phyloP scores from a whole-genome alignment of 2,329 filamentous ascomycete species.

The Orbilia quercus region DNA sequence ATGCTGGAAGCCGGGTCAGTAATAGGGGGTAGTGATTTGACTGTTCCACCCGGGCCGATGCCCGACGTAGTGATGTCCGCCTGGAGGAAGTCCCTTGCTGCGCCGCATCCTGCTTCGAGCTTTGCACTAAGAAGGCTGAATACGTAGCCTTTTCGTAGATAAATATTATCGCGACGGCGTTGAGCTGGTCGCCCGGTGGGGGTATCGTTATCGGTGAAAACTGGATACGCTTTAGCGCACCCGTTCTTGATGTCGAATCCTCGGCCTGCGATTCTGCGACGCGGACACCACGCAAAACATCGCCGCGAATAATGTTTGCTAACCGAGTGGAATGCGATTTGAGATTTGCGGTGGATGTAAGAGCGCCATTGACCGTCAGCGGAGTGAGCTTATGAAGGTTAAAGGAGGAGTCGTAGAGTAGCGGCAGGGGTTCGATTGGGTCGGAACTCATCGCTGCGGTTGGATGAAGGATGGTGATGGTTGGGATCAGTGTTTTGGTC shows the following conservation, averaged over 20 bases:
- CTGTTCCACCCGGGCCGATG: slow-evolving; percentile 8
- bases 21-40: slow-evolving; percentile 44
- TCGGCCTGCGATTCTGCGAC: slow-evolving; percentile 34
- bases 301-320: slow-evolving; percentile 41
- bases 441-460: slow-evolving; percentile 39
- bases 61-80: slow-evolving; percentile 22
- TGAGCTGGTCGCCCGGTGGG: not conserved
- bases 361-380: slow-evolving; percentile 24
- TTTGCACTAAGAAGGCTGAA: slow-evolving; percentile 40
- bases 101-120: slow-evolving; percentile 2
- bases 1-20: slow-evolving; percentile 41
- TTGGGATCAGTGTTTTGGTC: not conserved
- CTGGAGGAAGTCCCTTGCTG: slow-evolving; percentile 7
- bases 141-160: slow-evolving; percentile 48
- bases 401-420: slow-evolving; percentile 43
- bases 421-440: slow-evolving; percentile 16
- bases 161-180: slow-evolving; percentile 26
- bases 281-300: slow-evolving; percentile 51
- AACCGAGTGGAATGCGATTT: slow-evolving; percentile 35
- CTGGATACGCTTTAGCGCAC: slow-evolving; percentile 24
- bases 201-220: slow-evolving; percentile 32
- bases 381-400: slow-evolving; percentile 47
- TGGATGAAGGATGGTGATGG: slow-evolving; percentile 15
- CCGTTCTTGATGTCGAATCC: slow-evolving; percentile 33
- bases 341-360: slow-evolving; percentile 31